Base-by-base conservation (phyloP, 176 grass and related monocot species). In the Stipa capillata region DNA sequence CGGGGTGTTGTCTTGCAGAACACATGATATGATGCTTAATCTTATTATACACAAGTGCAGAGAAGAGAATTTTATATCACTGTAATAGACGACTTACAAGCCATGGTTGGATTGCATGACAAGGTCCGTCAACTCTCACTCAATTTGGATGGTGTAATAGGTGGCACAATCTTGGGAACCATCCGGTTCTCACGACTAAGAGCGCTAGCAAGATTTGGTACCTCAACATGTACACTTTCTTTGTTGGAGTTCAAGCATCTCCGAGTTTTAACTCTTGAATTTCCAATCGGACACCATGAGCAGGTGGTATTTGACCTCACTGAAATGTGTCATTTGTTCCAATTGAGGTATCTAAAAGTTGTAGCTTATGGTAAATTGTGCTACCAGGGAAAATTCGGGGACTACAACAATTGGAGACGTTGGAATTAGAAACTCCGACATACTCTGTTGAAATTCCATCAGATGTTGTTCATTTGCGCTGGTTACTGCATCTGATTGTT, bases 51-150 rank as follows among this genome's bases (percentile, higher is more conserved):
- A 44, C 23, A 69, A 44, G 13, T 68, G 65, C 21, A 68, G 5
- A 68, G 78, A 90, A 52, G 78, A 78, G n/a, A 83, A 82, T 68
- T 86, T 90, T 42, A 41, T n/a, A 43, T 72, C 7, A 81, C 76
- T 21, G 23, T 28, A 45, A 45, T 45, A 45, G 3, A 45, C 43
- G 43, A 45, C 12, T 45, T 45, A 13, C 43, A 45, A 45, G 43
- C 2, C 43, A 45, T 45, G 43, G 43, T 45, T 45, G 43, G 43
- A 45, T 45, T 45, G 43, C 43, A 45, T 45, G 11, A 45, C 43
- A 45, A 3, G 43, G 43, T 45, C 12, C 43, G 43, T 45, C 43
- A 13, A 4, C 58, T 78, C 18, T 24, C 75, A 0, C 16, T 78
- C 57, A 7, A 64, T 10, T 5, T 63, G 4, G 55, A 41, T 23